These are phyloP conservation scores for Entomortierella lignicola DNA, from an alignment of 192 early-diverging fungal species.

Conservation along the genomic window DNA sequence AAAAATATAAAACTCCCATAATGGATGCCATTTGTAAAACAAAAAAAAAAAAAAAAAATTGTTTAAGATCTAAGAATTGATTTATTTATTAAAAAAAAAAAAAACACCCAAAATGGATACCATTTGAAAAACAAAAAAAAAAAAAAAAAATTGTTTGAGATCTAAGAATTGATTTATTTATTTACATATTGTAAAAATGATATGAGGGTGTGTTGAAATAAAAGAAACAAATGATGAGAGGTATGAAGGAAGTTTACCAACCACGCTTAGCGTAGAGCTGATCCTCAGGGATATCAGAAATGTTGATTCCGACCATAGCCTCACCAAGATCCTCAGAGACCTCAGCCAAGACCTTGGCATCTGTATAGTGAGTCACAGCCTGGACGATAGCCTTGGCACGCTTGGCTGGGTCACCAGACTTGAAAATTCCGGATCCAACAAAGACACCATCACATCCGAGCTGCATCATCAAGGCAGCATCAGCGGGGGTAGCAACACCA, in stretches of 20 bases:
- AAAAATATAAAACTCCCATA: not conserved
- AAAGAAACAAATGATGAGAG: no score
- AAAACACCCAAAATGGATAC: no score
- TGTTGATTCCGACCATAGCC: conserved; percentile 98
- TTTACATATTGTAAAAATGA: no score
- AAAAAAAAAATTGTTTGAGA: not conserved
- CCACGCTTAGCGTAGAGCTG: conserved; percentile 63
- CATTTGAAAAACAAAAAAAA: not conserved
- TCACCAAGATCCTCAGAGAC: conserved; percentile 94
- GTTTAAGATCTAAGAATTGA: no score
- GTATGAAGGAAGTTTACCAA: no score
- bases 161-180: no score
- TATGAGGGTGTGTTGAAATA: no score
- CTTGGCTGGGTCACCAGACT: conserved; percentile 92
- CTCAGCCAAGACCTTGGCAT: conserved; percentile 87
- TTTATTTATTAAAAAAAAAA: not conserved
- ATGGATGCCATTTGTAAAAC: not conserved
- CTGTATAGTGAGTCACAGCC: conserved; percentile 95
- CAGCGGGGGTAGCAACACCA: conserved; percentile 97
- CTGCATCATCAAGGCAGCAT: conserved; percentile 99
- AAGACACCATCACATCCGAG: conserved; percentile 98
- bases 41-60: not conserved
- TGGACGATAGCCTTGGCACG: conserved; percentile 95
- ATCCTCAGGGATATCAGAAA: conserved; percentile 68
- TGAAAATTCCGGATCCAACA: conserved; percentile 98